Evolutionary conservation across 208 protist species (phyloP).

Genomic region (Leptomonas seymouri): DNA sequence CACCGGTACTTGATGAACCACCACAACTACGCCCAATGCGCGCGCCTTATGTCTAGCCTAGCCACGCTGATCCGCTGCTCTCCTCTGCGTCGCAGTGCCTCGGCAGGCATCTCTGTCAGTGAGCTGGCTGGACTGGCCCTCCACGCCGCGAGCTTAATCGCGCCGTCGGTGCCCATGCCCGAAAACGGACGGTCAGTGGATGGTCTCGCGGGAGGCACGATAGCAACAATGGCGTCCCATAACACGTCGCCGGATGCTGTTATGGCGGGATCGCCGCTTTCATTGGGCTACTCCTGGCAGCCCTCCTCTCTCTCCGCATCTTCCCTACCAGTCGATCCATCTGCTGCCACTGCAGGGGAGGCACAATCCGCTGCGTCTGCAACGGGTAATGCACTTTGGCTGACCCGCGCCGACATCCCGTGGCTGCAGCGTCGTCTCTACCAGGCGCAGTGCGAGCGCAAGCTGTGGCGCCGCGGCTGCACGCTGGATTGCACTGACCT

Average conservation of each 20-base stretch:
- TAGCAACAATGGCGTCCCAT: neutral
- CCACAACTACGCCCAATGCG: slow-evolving; percentile 80
- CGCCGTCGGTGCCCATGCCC: slow-evolving; percentile 34
- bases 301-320: slow-evolving; percentile 20
- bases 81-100: slow-evolving; percentile 42
- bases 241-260: neutral
- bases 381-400: slow-evolving; percentile 26
- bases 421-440: slow-evolving; percentile 73
- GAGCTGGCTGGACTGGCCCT: slow-evolving; percentile 71
- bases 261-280: slow-evolving; percentile 34
- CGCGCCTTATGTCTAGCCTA: slow-evolving; percentile 70
- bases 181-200: neutral
- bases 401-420: slow-evolving; percentile 67
- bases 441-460: slow-evolving; percentile 82
- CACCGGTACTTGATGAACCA: slow-evolving; percentile 76
- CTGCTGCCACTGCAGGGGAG: neutral
- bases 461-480: slow-evolving; percentile 59
- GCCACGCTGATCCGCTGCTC: slow-evolving; percentile 74
- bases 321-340: neutral
- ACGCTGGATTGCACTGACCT: slow-evolving; percentile 77
- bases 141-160: slow-evolving; percentile 68
- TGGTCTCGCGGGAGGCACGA: slow-evolving; percentile 2
- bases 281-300: slow-evolving; percentile 45
- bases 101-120: slow-evolving; percentile 41
- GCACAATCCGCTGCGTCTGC: neutral